These are phyloP conservation scores for Nakazawaea siamensis DNA, from an alignment of 805 yeast species.

Conservation along the genomic window DNA sequence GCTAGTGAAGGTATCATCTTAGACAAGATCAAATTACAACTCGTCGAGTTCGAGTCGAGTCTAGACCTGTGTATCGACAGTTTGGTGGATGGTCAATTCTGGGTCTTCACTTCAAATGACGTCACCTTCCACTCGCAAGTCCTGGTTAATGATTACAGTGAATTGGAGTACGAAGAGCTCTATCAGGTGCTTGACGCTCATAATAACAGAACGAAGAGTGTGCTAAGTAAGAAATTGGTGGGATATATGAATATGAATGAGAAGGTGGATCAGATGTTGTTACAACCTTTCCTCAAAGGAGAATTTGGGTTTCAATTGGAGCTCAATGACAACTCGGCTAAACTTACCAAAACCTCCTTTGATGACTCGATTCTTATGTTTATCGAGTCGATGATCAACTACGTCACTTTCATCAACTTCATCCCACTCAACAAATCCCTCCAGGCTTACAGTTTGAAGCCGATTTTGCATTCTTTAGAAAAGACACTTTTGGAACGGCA, in stretches of 20 bases:
- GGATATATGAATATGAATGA: constrained; percentile 5
- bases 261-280: constrained; percentile 1
- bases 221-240: not conserved
- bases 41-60: not conserved
- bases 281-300: constrained; percentile 8
- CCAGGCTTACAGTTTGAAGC: constrained; percentile 3
- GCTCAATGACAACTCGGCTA: not conserved
- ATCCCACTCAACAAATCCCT: constrained; percentile 4
- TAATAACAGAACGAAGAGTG: not conserved
- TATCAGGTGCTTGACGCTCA: constrained; percentile 1
- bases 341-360: constrained; percentile 1
- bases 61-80: not conserved
- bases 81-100: constrained; percentile 4
- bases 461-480: constrained; percentile 8
- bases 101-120: not conserved
- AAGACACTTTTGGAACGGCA: constrained; percentile 6
- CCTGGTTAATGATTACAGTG: constrained; percentile 8
- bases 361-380: not conserved
- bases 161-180: constrained; percentile 7
- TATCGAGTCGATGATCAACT: constrained; percentile 1
- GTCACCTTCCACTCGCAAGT: not conserved
- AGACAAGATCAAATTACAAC: constrained; percentile 1
- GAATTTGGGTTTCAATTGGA: constrained; percentile 1
- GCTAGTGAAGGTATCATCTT: constrained; percentile 4
- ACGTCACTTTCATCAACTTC: constrained; percentile 2